Conservation (phyloP, 352 stramenopile species). For the Phytophthora sp. region DNA sequence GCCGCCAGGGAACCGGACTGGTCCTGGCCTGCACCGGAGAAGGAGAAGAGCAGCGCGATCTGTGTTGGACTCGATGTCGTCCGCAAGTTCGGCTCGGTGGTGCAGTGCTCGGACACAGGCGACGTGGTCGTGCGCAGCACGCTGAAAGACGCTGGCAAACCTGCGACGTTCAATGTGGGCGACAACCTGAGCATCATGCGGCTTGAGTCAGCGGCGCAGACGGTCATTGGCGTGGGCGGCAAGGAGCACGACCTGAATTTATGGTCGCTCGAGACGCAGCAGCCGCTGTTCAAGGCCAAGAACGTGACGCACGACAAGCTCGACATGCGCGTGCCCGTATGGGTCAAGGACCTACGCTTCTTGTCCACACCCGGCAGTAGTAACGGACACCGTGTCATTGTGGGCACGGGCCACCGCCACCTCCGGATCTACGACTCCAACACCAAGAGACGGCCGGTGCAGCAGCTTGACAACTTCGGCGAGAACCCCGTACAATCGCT, state of each 20-base stretch:
- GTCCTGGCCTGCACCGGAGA: conserved; percentile 40
- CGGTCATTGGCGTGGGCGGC: conserved; percentile 73
- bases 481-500: conserved; percentile 79
- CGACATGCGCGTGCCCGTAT: conserved; percentile 90
- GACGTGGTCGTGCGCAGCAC: conserved; percentile 62
- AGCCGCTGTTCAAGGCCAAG: conserved; percentile 82
- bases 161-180: conserved; percentile 61
- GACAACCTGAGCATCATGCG: conserved; percentile 61
- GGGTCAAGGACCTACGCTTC: conserved; percentile 84
- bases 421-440: conserved; percentile 90
- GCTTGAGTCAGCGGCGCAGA: conserved; percentile 52
- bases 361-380: conserved; percentile 56
- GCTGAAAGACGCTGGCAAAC: conserved; percentile 47
- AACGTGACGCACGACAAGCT: conserved; percentile 90
- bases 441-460: conserved; percentile 79
- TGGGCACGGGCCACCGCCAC: conserved; percentile 81
- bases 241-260: conserved; percentile 85
- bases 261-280: conserved; percentile 84
- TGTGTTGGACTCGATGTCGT: conserved; percentile 69
- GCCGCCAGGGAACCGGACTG: conserved; percentile 48
- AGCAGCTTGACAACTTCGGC: conserved; percentile 68
- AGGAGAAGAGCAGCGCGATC: conserved; percentile 19
- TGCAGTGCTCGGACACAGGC: conserved; percentile 64
- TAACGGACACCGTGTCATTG: conserved; percentile 74
- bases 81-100: conserved; percentile 65